Evolutionary conservation across 2,329 filamentous ascomycete genomes (phyloP), one percentile per base, ranked within the genome.

Genomic region (Aspergillus calidoustus): DNA sequence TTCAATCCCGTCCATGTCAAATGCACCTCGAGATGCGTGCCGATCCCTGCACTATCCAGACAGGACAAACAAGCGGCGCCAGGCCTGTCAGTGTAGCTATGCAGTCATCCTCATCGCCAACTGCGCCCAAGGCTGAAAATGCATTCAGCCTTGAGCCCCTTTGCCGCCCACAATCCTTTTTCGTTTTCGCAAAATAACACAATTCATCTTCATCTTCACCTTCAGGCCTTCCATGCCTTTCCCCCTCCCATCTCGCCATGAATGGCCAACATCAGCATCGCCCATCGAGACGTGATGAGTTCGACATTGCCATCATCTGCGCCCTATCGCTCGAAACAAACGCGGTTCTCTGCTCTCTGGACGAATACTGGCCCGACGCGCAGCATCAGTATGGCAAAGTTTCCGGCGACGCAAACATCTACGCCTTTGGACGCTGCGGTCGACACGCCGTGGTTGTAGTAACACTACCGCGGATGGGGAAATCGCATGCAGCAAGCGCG

Each of bases 261-360:
- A 49, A 49, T 48, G 53, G 53, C 41, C 53, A 47, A 15, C 11
- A 44, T 25, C 53, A 47, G 3, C 22, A 19, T 46, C 54, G 44
- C 9, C 54, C 44, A 46, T 30, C 30, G 19, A 58, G 48, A 31
- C 56, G 56, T n/a, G 31, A 52, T 43, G 56, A 58, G 8, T 58
- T 58, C 38, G 38, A 50, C 13, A 31, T 58, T 9, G 56, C 56
- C 22, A 58, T 58, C 7, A 58, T 58, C 19, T 52, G 48, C 25
- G 56, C 56, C 19, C 9, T 58, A 6, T 15, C 48, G 5, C 31
- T 52, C 34, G 56, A 58, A 47, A 23, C 49, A 23, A 51, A 58
- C 25, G 56, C 56, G 2, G 56, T 58, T 31, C 15, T 51, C 9
- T 50, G 47, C 6, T 44, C 48, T 2, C n/a, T 58, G 23, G 56